Percentiles rank a stretch among this genome's conserved stretches.
phyloP scores from a whole-genome alignment of 495 filamentous ascomycete genomes.

The Ramalina peruviana region DNA sequence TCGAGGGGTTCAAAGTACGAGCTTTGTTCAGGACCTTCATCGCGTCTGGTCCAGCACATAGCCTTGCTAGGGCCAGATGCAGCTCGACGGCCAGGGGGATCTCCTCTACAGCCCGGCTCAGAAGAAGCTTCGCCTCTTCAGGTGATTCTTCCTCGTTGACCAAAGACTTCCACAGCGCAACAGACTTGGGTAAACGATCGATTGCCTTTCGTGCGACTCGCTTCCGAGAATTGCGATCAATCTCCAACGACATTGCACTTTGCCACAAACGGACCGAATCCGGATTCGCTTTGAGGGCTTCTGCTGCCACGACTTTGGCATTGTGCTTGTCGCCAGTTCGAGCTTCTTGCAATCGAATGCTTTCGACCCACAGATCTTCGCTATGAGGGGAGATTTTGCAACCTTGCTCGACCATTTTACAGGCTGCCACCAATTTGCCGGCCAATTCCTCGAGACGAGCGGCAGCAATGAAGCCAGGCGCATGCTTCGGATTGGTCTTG shows the following conservation, averaged over 20 bases:
- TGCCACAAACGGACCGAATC: conserved; percentile 84
- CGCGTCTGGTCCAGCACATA: conserved; percentile 46
- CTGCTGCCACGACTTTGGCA: conserved; percentile 88
- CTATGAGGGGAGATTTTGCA: conserved; percentile 85
- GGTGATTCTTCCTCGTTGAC: conserved; percentile 88
- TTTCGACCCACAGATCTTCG: conserved; percentile 91
- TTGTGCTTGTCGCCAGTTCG: conserved; percentile 54
- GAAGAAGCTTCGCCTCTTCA: conserved; percentile 68
- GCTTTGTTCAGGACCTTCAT: conserved; percentile 92
- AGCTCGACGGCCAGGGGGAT: conserved; percentile 87
- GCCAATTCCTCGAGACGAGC: conserved; percentile 87
- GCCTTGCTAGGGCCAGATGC: conserved; percentile 82
- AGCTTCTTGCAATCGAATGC: conserved; percentile 63
- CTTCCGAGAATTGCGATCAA: conserved; percentile 66
- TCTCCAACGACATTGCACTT: conserved; percentile 87
- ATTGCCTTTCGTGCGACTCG: conserved; percentile 79
- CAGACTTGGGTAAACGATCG: conserved; percentile 79
- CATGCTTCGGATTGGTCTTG: conserved; percentile 87
- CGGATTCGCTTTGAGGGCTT: conserved; percentile 80
- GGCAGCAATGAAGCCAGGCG: conserved; percentile 91
- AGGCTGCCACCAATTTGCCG: conserved; percentile 74
- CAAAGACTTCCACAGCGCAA: conserved; percentile 92
- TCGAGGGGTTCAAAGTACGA: conserved; percentile 81
- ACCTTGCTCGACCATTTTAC: conserved; percentile 71
- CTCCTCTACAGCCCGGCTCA: conserved; percentile 87